Evolutionary conservation across 2,329 filamentous ascomycete genomes (phyloP), one percentile per base, ranked within the genome.

Genomic region (Celoporthe dispersa): DNA sequence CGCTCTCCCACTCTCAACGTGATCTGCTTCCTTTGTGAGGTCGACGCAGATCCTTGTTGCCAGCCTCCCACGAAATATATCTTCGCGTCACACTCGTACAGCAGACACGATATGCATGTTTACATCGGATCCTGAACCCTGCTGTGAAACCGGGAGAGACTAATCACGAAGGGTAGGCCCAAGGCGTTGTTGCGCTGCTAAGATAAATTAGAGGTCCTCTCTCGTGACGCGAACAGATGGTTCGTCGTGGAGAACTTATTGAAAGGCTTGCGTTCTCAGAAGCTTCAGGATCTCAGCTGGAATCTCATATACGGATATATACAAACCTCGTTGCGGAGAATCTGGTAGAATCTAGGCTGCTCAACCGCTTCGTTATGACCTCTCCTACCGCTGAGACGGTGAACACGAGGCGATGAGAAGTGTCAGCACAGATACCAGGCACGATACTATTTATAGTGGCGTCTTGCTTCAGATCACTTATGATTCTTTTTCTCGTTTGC

Each of bases 361-460:
- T n/a, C 33, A 28, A 77, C 66, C 11, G 74, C 70, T 14, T 74
- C 70, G 35, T 74, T 41, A 44, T 77, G 73, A 14, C 77, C 77
- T 22, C 67, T 67, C 11, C 73, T 70, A 16, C 74, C 76, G 19
- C 76, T 76, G 11, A 77, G 72, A 62, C 77, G 76, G 16, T 77
- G 57, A 28, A 75, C 71, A 19, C 64, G 64, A 74, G 77, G 11
- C 69, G 67, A 25, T 72, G 68, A n/a, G 59, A n/a, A 5, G 70
- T 64, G 3, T 39, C 59, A n/a, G 73, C 74, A 33, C 25, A 65
- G 31, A 48, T 16, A 9, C 19, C 19, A n/a, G 16, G 8, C 19
- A 22, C 16, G 44, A 2, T 11, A 4, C 44, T 22, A 7, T 51
- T 22, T 51, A 51, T 8, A n/a, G n/a, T 22, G 2, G 19, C 39